Evolutionary conservation across 2,329 filamentous ascomycete species (phyloP), one percentile per base, ranked within the genome.

Genomic region (Mariannaea sp.): DNA sequence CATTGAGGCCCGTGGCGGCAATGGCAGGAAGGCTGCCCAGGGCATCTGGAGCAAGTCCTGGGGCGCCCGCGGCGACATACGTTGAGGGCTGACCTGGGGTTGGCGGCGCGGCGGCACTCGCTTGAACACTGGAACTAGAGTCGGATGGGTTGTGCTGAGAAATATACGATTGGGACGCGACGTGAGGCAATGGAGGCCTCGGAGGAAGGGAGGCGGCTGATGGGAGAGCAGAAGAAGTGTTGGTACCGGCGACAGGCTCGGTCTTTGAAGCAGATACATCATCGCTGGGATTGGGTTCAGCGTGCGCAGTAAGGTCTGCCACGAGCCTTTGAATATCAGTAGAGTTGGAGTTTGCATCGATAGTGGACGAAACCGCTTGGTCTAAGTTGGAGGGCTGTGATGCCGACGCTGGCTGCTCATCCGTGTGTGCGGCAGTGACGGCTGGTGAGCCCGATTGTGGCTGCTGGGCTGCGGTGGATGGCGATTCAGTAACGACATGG

Each of bases 181-280:
- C 66, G 55, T 76, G 71, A 22, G 75, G 70, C 55, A 72, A 59
- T 41, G 76, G 76, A 43, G 77, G 77, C 62, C 75, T 74, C 49
- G 77, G 69, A 62, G 78, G 80, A 55, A 82, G 70, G 65, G 78
- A 73, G 57, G 77, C 68, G 32, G 73, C 65, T 26, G 69, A 66
- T 59, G 70, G 70, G 60, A 75, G 59, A 30, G 69, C 68, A 60
- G 71, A 65, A 55, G 67, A 57, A 62, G 70, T 52, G 66, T 69
- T 53, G 62, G 67, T 55, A 42, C 63, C 62, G 49, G 61, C 58
- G 46, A 57, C 65, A 40, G 53, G 58, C 52, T 68, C 68, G 53
- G 63, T 52, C 53, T 60, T 62, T 53, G 53, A 56, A 51, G 67
- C 51, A 55, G 60, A 60, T 64, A 59, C 50, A 61, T 69, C 66